These are phyloP conservation scores for Abortiporus biennis DNA, from an alignment of 1,284 basidiomycete species.

Conservation along the genomic window DNA sequence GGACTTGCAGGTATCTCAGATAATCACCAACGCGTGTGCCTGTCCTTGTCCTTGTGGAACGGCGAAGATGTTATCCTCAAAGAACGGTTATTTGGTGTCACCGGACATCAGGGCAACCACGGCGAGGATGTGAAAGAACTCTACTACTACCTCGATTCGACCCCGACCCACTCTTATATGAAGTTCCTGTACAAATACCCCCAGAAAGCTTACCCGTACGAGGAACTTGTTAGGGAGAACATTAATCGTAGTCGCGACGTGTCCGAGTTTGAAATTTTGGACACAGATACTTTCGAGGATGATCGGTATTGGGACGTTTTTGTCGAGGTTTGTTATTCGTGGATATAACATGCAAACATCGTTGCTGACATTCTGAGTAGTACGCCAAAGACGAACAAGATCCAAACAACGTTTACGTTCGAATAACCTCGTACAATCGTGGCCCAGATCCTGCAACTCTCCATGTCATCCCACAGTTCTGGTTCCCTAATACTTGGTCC, in stretches of 20 bases:
- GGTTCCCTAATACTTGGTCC: slow-evolving; percentile 98
- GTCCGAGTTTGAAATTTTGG: slow-evolving; percentile 88
- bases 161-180: slow-evolving; percentile 99
- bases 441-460: slow-evolving; percentile 94
- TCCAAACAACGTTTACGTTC: slow-evolving; percentile 84
- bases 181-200: slow-evolving; percentile 99
- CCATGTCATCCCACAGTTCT: slow-evolving; percentile 92
- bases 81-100: slow-evolving; percentile 92
- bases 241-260: slow-evolving; percentile 80
- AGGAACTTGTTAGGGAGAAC: slow-evolving; percentile 86
- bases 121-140: slow-evolving; percentile 99
- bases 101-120: slow-evolving; percentile 96
- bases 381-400: slow-evolving; percentile 97
- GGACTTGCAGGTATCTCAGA: slow-evolving; percentile 95
- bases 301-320: slow-evolving; percentile 98
- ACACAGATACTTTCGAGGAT: slow-evolving; percentile 89
- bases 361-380: slow-evolving; percentile 34
- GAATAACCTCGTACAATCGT: slow-evolving; percentile 95
- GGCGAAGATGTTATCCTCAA: slow-evolving; percentile 93
- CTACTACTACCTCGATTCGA: slow-evolving; percentile 97
- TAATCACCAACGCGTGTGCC: slow-evolving; percentile 92
- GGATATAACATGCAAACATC: neutral
- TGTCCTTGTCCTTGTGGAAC: slow-evolving; percentile 93
- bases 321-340: slow-evolving; percentile 64
- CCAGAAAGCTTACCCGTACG: slow-evolving; percentile 88